Percentiles rank a stretch among this genome's conserved stretches.
phyloP scores from a whole-genome alignment of 306 rosid species.

The Luffa aegyptiaca region DNA sequence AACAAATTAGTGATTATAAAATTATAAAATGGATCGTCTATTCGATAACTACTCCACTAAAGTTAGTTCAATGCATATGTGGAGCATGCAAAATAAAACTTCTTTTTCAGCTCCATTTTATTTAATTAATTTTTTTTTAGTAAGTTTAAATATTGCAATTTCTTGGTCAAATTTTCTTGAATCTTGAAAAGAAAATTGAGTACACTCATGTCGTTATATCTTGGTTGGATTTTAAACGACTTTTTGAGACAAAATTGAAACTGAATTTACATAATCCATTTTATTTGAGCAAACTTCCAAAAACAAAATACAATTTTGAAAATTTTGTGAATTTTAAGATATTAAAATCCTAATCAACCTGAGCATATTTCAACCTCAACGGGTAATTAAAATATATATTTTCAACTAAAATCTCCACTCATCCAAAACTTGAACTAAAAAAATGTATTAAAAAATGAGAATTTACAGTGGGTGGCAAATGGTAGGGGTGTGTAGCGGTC shows the following conservation, averaged over 20 bases:
- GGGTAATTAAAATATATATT: too few species aligned
- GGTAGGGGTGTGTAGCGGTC: too few species aligned
- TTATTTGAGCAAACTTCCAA: neutral
- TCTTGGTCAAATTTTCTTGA: neutral
- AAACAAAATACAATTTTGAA: neutral
- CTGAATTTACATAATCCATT: neutral
- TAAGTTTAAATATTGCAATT: neutral
- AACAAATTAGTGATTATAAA: neutral
- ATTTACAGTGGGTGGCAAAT: too few species aligned
- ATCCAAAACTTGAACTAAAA: too few species aligned
- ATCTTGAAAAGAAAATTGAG: neutral
- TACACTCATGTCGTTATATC: neutral
- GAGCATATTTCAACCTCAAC: too few species aligned
- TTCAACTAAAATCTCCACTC: too few species aligned
- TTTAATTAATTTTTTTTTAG: too few species aligned
- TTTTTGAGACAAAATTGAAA: neutral
- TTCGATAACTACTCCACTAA: neutral
- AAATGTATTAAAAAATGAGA: too few species aligned
- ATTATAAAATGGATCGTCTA: neutral
- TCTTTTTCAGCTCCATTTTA: too few species aligned
- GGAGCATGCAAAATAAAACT: neutral
- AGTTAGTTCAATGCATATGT: too few species aligned
- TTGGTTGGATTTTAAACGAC: neutral
- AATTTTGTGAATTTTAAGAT: too few species aligned
- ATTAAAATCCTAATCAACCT: too few species aligned